Conservation (phyloP, 345 rosid genomes). For the Heritiera littoralis region DNA sequence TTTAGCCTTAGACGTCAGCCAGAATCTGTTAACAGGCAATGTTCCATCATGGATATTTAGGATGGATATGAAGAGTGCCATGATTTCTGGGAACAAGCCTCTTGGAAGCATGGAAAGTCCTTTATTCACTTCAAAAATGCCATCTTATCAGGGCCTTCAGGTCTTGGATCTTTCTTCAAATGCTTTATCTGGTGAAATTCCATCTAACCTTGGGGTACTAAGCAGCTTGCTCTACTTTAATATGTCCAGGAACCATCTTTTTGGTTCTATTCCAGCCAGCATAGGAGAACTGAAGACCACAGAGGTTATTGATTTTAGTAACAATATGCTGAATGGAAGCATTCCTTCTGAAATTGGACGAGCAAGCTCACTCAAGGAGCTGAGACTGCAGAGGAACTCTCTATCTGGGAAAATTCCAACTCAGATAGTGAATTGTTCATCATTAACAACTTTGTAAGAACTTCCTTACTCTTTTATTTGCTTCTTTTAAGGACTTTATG, state of each 20-base stretch:
- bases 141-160: constrained; percentile 44
- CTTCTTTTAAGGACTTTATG: constrained; percentile 11
- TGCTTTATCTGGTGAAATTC: constrained; percentile 66
- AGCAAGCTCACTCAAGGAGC: constrained; percentile 55
- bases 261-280: constrained; percentile 60
- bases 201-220: constrained; percentile 50
- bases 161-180: constrained; percentile 78
- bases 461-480: constrained; percentile 19
- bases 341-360: constrained; percentile 73
- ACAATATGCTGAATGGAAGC: constrained; percentile 66
- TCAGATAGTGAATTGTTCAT: constrained; percentile 56
- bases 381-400: constrained; percentile 61
- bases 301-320: constrained; percentile 65
- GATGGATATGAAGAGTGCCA: constrained; percentile 29
- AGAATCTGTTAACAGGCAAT: constrained; percentile 61
- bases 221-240: constrained; percentile 61
- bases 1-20: constrained; percentile 68
- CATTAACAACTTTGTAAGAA: constrained; percentile 69
- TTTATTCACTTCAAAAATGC: constrained; percentile 22
- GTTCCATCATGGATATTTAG: constrained; percentile 62
- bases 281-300: constrained; percentile 54
- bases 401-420: constrained; percentile 72
- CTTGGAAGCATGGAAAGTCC: constrained; percentile 29
- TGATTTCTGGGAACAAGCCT: constrained; percentile 40
- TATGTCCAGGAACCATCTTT: constrained; percentile 61